Evolutionary conservation across 2,329 filamentous ascomycete species (phyloP).

Genomic region (Colletotrichum horii): DNA sequence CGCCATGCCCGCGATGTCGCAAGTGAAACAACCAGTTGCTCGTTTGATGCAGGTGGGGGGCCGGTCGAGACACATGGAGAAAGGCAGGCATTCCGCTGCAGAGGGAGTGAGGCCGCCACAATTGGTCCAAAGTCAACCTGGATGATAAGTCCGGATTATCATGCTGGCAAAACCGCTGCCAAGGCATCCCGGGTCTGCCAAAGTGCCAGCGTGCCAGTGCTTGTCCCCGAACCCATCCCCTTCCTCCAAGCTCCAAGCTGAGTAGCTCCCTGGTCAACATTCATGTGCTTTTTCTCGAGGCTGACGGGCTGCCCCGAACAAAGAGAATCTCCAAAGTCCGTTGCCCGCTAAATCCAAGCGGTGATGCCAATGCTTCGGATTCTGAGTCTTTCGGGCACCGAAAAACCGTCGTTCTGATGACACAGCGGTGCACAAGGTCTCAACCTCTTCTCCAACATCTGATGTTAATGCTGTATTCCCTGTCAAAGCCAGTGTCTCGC

Average conservation of each 20-base stretch:
- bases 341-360: neutral
- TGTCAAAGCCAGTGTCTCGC: neutral
- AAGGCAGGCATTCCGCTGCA: neutral
- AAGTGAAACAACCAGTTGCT: constrained; percentile 11
- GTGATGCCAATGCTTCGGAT: neutral
- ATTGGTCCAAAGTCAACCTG: neutral
- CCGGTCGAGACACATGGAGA: neutral
- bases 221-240: neutral
- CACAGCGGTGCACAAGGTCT: neutral
- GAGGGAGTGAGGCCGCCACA: neutral
- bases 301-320: neutral
- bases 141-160: neutral
- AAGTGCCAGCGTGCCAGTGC: neutral
- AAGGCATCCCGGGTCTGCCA: neutral
- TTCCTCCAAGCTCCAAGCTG: neutral
- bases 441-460: neutral
- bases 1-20: neutral
- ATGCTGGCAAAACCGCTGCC: neutral
- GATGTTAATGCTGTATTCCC: neutral
- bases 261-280: neutral
- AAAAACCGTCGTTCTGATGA: neutral
- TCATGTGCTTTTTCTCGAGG: neutral
- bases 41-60: constrained; percentile 2
- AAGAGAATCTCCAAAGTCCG: neutral
- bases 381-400: neutral